These are phyloP conservation scores for Fusarium temperatum DNA, from an alignment of 2,329 filamentous ascomycete species.

Conservation along the genomic window DNA sequence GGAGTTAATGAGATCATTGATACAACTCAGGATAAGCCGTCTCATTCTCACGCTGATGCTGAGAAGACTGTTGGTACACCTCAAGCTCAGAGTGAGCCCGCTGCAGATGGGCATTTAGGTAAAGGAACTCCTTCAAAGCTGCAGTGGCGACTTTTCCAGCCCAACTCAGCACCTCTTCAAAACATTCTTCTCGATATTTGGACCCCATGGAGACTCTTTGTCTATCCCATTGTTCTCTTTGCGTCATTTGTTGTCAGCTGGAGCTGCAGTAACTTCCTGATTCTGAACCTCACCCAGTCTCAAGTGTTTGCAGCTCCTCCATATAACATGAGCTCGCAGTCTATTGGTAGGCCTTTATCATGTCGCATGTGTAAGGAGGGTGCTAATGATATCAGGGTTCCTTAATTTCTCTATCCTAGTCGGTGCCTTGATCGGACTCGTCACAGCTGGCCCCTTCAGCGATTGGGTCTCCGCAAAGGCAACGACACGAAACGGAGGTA, in stretches of 20 bases:
- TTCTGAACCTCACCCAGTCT: slow-evolving; percentile 1
- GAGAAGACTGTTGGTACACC: background rate
- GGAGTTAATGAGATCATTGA: background rate
- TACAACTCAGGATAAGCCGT: background rate
- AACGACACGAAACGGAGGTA: background rate
- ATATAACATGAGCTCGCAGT: background rate
- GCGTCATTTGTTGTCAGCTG: slow-evolving; percentile 5
- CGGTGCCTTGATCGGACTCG: background rate
- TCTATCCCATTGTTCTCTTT: background rate
- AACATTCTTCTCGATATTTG: background rate
- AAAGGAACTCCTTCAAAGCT: background rate
- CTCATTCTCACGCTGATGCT: background rate
- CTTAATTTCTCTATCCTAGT: background rate
- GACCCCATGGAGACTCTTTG: background rate
- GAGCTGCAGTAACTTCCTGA: slow-evolving; percentile 12
- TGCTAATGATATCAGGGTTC: background rate
- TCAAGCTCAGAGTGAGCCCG: background rate
- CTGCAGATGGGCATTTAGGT: background rate
- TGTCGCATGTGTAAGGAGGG: no score
- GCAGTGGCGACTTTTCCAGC: background rate
- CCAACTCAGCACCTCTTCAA: background rate
- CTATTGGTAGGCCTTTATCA: background rate
- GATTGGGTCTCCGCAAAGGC: slow-evolving; percentile 1
- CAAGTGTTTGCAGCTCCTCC: slow-evolving; percentile 2
- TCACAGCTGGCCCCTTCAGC: background rate